A percentile compares a stretch with the other conserved stretches of the same genome.
These are phyloP conservation scores for Nemania bipapillata DNA, from an alignment of 2,329 filamentous ascomycete genomes.

Conservation along the genomic window DNA sequence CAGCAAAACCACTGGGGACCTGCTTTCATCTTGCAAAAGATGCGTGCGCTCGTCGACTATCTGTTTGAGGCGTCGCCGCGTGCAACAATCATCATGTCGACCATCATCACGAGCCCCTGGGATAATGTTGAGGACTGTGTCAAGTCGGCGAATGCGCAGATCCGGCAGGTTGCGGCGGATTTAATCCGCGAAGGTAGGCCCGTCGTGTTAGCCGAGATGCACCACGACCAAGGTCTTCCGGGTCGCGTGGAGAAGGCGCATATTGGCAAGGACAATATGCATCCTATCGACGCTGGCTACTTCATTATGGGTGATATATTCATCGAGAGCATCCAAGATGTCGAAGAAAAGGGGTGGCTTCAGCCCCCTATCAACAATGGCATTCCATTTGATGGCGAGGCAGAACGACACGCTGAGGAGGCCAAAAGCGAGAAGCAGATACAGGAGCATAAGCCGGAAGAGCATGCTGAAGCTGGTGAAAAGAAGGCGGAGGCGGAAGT, in stretches of 20 bases:
- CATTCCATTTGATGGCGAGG: slow-evolving; percentile 37
- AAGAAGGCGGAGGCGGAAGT: slow-evolving; percentile 22
- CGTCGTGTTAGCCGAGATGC: slow-evolving; percentile 47
- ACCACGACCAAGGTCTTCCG: slow-evolving; percentile 46
- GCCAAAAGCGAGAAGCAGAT: slow-evolving; percentile 32
- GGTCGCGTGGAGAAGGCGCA: slow-evolving; percentile 42
- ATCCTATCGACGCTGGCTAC: slow-evolving; percentile 48
- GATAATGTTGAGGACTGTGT: slow-evolving; percentile 46
- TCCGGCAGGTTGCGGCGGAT: slow-evolving; percentile 46
- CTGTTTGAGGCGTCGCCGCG: slow-evolving; percentile 47
- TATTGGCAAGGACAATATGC: slow-evolving; percentile 48
- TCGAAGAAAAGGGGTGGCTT: slow-evolving; percentile 45
- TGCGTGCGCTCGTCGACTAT: slow-evolving; percentile 47
- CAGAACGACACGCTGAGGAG: slow-evolving; percentile 36
- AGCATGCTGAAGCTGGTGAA: slow-evolving; percentile 6
- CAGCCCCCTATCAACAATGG: slow-evolving; percentile 40
- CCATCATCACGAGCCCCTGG: slow-evolving; percentile 47
- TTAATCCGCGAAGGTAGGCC: slow-evolving; percentile 46
- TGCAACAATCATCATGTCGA: slow-evolving; percentile 47
- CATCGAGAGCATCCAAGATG: slow-evolving; percentile 46
- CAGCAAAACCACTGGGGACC: slow-evolving; percentile 46
- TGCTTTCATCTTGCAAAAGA: slow-evolving; percentile 42
- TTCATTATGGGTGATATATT: slow-evolving; percentile 50
- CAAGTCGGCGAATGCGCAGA: slow-evolving; percentile 47
- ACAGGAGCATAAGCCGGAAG: slow-evolving; percentile 23